These are phyloP conservation scores for Nitzschia sp. DNA, from an alignment of 108 stramenopile genomes.

Conservation along the genomic window DNA sequence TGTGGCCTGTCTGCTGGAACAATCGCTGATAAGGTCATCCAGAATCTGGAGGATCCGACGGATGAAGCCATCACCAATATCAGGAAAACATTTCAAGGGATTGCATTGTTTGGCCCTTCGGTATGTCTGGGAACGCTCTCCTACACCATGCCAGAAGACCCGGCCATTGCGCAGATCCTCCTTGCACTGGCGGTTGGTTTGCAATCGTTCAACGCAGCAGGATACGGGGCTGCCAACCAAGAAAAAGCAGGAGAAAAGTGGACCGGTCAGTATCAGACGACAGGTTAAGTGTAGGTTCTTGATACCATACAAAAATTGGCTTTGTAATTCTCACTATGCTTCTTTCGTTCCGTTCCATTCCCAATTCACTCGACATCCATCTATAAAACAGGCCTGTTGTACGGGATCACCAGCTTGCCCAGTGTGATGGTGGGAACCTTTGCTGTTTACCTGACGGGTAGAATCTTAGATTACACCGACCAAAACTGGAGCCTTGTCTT, in stretches of 20 bases:
- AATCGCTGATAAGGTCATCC: conserved; percentile 60
- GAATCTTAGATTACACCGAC: conserved; percentile 61
- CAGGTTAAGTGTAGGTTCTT: too few relatives aligned
- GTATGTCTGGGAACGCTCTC: conserved; percentile 56
- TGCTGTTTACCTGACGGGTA: conserved; percentile 64
- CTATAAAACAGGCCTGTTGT: conserved; percentile 79
- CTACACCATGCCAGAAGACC: conserved; percentile 53
- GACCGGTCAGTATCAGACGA: too few relatives aligned
- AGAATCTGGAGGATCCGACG: conserved; percentile 17
- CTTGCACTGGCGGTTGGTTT: conserved; percentile 61
- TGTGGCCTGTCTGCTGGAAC: conserved; percentile 72
- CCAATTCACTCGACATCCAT: too few relatives aligned
- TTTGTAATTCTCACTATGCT: too few relatives aligned
- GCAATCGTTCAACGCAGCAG: conserved; percentile 74
- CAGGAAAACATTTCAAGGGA: conserved; percentile 75
- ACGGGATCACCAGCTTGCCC: conserved; percentile 66
- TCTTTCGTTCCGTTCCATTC: too few relatives aligned
- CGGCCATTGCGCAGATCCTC: conserved; percentile 51
- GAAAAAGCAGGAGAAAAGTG: conserved; percentile 80
- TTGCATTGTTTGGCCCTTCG: conserved; percentile 82
- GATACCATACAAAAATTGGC: too few relatives aligned
- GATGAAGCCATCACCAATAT: conserved; percentile 52
- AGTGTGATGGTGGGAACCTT: conserved; percentile 73
- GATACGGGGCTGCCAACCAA: conserved; percentile 77
- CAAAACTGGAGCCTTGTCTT: conserved; percentile 74